Percentiles rank a stretch among this genome's conserved stretches.
These are phyloP conservation scores for Geotrichum reessii DNA, from an alignment of 1,139 yeast genomes.

Conservation along the genomic window DNA sequence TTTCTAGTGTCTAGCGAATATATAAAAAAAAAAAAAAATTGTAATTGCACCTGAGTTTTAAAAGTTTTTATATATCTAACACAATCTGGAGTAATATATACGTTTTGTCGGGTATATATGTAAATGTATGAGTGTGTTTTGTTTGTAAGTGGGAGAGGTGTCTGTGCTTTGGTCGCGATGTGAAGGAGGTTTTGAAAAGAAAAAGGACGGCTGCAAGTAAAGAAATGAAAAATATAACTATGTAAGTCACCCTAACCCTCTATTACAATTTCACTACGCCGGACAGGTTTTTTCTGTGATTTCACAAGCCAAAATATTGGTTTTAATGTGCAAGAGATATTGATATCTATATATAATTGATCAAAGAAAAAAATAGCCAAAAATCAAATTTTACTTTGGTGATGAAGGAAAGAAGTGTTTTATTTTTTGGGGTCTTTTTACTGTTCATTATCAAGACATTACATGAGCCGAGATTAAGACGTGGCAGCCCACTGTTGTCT, in stretches of 20 bases:
- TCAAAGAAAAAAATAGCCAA: background rate
- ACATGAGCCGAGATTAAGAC: conserved; percentile 2
- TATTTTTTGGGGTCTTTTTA: background rate
- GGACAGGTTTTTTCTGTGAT: background rate
- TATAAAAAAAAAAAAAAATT: too few species aligned
- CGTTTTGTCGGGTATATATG: too few species aligned
- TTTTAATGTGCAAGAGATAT: too few species aligned
- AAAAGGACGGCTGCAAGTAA: background rate
- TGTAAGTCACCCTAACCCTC: background rate
- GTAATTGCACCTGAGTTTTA: too few species aligned
- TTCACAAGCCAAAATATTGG: background rate
- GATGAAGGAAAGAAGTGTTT: background rate
- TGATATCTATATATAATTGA: background rate
- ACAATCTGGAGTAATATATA: too few species aligned
- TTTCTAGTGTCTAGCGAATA: too few species aligned
- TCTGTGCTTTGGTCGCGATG: background rate
- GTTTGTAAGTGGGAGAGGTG: background rate
- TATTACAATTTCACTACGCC: background rate
- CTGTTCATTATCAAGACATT: background rate
- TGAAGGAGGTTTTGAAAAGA: background rate
- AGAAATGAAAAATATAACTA: background rate
- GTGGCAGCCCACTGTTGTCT: conserved; percentile 57
- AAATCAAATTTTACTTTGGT: background rate
- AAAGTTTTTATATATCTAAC: too few species aligned
- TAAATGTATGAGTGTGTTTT: background rate